Conservation (phyloP, 2,329 filamentous ascomycete species). For the Fulvia fulva region DNA sequence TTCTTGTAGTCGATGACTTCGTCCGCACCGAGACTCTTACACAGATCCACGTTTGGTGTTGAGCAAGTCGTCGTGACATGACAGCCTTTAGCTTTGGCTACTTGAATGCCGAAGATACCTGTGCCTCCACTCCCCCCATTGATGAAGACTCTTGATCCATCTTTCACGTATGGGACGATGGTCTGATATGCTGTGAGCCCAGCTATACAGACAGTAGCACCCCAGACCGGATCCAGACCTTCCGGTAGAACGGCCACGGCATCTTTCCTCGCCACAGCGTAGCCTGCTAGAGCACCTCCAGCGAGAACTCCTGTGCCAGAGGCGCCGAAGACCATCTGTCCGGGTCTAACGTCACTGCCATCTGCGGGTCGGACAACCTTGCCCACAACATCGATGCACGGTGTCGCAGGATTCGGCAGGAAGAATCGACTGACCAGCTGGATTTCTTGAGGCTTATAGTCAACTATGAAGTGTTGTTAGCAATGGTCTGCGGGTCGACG, state of each 20-base stretch:
- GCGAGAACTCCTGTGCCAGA: conserved; percentile 31
- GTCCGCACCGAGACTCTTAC: conserved; percentile 58
- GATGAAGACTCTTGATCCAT: conserved; percentile 55
- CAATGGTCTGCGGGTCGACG: conserved; percentile 3
- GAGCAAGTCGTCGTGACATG: conserved; percentile 60
- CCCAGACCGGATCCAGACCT: conserved; percentile 38
- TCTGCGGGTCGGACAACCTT: conserved; percentile 42
- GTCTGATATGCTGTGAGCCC: conserved; percentile 39
- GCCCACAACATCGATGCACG: conserved; percentile 52
- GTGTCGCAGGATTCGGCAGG: conserved; percentile 42
- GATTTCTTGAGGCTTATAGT: conserved; percentile 60
- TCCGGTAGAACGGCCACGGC: conserved; percentile 41
- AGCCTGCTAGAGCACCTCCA: conserved; percentile 37
- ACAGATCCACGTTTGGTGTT: conserved; percentile 53
- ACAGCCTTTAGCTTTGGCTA: conserved; percentile 59
- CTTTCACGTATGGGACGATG: conserved; percentile 36
- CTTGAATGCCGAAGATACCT: conserved; percentile 59
- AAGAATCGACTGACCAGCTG: conserved; percentile 38
- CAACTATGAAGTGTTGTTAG: conserved; percentile 39
- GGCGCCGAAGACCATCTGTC: conserved; percentile 40
- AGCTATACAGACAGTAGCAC: conserved; percentile 33
- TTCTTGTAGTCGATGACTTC: conserved; percentile 59
- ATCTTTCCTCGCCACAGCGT: conserved; percentile 35
- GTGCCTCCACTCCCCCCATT: conserved; percentile 63
- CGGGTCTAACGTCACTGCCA: conserved; percentile 31